phyloP scores from a whole-genome alignment of 768 basidiomycete species.

The Pisolithus orientalis region DNA sequence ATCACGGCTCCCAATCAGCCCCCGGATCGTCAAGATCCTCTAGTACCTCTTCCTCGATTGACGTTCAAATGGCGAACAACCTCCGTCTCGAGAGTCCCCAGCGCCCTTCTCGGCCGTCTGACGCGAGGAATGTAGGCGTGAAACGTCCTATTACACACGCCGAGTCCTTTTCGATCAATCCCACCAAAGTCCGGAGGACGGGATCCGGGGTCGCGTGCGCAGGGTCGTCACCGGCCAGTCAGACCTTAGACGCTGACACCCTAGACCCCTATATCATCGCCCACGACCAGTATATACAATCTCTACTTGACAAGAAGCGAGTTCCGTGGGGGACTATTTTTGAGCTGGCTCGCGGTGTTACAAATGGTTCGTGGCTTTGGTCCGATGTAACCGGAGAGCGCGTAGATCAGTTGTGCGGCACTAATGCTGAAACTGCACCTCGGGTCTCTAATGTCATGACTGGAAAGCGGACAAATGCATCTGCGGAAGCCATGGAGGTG shows the following conservation, averaged over 20 bases:
- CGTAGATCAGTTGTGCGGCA: constrained; percentile 26
- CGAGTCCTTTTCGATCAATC: not conserved
- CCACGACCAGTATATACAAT: constrained; percentile 24
- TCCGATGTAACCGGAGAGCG: constrained; percentile 22
- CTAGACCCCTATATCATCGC: constrained; percentile 27
- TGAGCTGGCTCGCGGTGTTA: constrained; percentile 41
- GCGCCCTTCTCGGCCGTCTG: not conserved
- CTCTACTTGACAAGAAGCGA: constrained; percentile 21
- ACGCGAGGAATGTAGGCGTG: not conserved
- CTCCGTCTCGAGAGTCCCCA: not conserved
- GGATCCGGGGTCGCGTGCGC: constrained; percentile 1
- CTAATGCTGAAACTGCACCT: constrained; percentile 25
- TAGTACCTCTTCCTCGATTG: not conserved
- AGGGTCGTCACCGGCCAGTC: not conserved
- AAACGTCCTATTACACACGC: not conserved
- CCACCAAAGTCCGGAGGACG: not conserved
- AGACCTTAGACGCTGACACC: not conserved
- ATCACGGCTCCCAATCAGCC: not conserved
- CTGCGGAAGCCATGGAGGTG: constrained; percentile 7
- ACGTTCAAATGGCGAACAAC: not conserved
- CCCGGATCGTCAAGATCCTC: not conserved
- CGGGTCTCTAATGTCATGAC: constrained; percentile 22
- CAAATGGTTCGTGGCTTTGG: constrained; percentile 31
- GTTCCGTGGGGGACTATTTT: constrained; percentile 40
- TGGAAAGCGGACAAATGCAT: constrained; percentile 3